Evolutionary conservation across 768 basidiomycete genomes (phyloP), one percentile per base, ranked within the genome.

Genomic region (Chlorophyllum brunneum): DNA sequence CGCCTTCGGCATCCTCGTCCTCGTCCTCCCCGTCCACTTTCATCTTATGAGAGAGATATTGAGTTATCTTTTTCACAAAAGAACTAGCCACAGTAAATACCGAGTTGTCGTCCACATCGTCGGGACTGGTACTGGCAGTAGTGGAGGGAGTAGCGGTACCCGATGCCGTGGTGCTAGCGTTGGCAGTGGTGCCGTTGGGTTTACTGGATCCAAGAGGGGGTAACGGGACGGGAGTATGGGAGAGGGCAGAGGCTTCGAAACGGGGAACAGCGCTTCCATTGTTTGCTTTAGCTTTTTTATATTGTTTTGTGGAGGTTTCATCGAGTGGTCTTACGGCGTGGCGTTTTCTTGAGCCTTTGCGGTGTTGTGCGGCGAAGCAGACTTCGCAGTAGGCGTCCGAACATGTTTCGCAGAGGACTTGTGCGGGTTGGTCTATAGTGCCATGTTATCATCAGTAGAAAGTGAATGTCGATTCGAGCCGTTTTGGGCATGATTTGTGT

Each of bases 291-390:
- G 54, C 57, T 55, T 60, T 65, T 46, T 69, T 67, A 30, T 62
- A 48, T 52, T 59, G 63, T 54, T 45, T 56, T 45, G 45, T 40
- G 22, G 13, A 16, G 31, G 22, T 48, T 29, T 59, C 50, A 57
- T 61, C 56, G 29, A 89, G 59, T 33, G 79, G 70, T 57, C 76
- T 84, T 11, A 73, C 70, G 5, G 67, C 62, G 63, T 92, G 91
- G 31, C 65, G 66, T 65, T 85, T 90, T 43, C 91, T 76, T 2
- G 83, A 75, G 6, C 91, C 91, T 59, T 92, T 93, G 41, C 90
- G 73, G 65, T 93, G 91, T 62, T 88, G 88, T 0, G 90, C 80
- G 8, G 86, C 79, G 65, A 86, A 93, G 73, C 91, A 93, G 20
- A 93, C 91, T 62, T 91, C 86, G 55, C 91, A 92, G 61, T 83